phyloP scores from a whole-genome alignment of 1,139 yeast genomes.

The Taphrina communis region DNA sequence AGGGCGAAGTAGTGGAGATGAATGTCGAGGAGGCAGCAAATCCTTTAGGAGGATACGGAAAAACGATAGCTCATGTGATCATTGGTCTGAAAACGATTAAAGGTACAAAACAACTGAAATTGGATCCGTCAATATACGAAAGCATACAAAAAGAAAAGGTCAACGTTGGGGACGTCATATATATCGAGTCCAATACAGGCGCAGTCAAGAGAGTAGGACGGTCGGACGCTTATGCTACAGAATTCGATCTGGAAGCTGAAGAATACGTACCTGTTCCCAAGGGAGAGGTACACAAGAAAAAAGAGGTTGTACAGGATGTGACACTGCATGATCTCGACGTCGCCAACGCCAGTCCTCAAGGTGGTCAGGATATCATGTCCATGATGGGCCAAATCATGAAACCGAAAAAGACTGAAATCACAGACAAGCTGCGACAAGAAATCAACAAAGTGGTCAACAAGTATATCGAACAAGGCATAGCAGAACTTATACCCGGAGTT shows the following conservation, averaged over 20 bases:
- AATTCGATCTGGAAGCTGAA: constrained; percentile 96
- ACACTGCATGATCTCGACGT: constrained; percentile 94
- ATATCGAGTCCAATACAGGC: constrained; percentile 96
- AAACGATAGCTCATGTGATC: constrained; percentile 90
- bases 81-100: constrained; percentile 94
- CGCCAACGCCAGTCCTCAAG: constrained; percentile 96
- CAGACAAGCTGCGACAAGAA: constrained; percentile 90
- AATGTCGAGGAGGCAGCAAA: constrained; percentile 97
- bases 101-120: constrained; percentile 88
- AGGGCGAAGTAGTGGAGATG: constrained; percentile 95
- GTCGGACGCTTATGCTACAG: constrained; percentile 97
- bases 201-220: constrained; percentile 97
- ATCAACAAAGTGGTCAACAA: constrained; percentile 95
- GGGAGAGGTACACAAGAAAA: constrained; percentile 98
- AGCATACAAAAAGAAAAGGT: constrained; percentile 95
- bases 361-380: constrained; percentile 96
- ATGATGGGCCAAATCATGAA: constrained; percentile 98
- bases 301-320: constrained; percentile 96
- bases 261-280: constrained; percentile 98
- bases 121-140: constrained; percentile 95
- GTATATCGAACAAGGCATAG: constrained; percentile 96
- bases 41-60: constrained; percentile 97
- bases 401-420: constrained; percentile 97
- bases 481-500: constrained; percentile 97
- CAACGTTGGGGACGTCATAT: constrained; percentile 93